Evolutionary conservation across 2,329 filamentous ascomycete species (phyloP), one percentile per base, ranked within the genome.

Genomic region (Achaetomium macrosporum): DNA sequence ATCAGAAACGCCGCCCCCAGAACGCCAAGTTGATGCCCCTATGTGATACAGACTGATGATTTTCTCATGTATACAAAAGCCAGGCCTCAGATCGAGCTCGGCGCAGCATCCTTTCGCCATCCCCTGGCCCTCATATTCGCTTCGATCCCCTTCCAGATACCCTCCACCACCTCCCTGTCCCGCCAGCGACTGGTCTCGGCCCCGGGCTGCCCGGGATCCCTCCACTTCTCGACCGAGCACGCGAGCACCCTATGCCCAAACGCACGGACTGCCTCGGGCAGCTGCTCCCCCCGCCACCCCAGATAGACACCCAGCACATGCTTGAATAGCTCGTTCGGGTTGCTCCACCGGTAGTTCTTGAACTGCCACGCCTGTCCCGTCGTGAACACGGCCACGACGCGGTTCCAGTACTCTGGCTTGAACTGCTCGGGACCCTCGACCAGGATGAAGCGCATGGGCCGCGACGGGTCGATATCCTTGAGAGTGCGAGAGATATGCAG

Each of bases 331-430:
- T 97, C 93, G 13, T 84, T 79, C 0, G 93, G 88, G 51, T 87
- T 85, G 61, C 85, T 85, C 90, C 93, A 99, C 71, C 95, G 96
- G 79, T 99, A 99, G 61, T 84, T 88, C 73, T 96, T 96, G 74
- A 99, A 99, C 72, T 99, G 93, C 93, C 93, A 99, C 10, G 87
- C 84, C 73, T 99, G 93, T 33, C 93, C 93, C 0, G 93, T 99
- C 0, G 93, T 99, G 73, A 99, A 97, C 53, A 99, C 91, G 12
- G 88, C 93, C 1, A 96, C 93, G 7, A 99, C 87, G 47, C 91
- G 85, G 64, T 85, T 85, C 93, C 93, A 99, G 75, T 97, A 96
- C 67, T 97, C 91, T 0, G 93, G 93, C 69, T 96, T 95, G 79
- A 99, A 99, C 69, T 93, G 87, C 66, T 95, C 86, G 0, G 91